These are phyloP conservation scores for Fusarium sp. DNA, from an alignment of 2,329 filamentous ascomycete genomes.

Conservation along the genomic window DNA sequence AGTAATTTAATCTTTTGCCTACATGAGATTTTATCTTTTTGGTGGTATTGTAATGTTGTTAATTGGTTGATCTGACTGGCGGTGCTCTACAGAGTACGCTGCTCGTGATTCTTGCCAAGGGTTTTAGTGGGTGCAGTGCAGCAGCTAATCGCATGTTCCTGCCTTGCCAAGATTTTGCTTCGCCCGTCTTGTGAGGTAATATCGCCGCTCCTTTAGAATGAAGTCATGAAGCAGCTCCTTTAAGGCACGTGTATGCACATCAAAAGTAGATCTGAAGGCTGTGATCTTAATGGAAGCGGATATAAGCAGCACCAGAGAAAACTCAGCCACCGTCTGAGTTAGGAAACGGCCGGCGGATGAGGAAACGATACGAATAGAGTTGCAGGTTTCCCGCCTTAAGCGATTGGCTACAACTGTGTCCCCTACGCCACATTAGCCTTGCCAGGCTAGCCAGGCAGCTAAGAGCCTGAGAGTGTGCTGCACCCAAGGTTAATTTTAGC, in stretches of 20 bases:
- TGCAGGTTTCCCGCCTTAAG: conserved; percentile 4
- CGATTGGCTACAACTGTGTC: background rate
- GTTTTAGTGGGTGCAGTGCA: background rate
- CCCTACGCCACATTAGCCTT: background rate
- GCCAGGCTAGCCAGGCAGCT: background rate
- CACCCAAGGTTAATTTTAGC: conserved; percentile 19
- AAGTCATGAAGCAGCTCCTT: conserved; percentile 5
- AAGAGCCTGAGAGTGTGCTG: background rate
- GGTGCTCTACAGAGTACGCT: background rate
- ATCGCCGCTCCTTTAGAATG: background rate
- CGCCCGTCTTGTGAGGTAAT: background rate
- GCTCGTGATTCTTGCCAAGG: background rate
- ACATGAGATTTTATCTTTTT: background rate
- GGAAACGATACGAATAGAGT: conserved; percentile 8
- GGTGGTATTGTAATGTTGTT: background rate
- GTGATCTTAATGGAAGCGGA: background rate
- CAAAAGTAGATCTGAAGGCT: background rate
- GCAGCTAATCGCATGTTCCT: background rate
- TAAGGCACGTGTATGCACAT: background rate
- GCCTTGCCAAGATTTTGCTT: background rate
- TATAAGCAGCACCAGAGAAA: background rate
- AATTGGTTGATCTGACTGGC: background rate
- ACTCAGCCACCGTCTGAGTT: conserved; percentile 4
- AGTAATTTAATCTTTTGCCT: background rate
- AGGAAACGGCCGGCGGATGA: conserved; percentile 2